These are phyloP conservation scores for Ceriops zippeliana DNA, from an alignment of 345 rosid genomes.

Conservation along the genomic window DNA sequence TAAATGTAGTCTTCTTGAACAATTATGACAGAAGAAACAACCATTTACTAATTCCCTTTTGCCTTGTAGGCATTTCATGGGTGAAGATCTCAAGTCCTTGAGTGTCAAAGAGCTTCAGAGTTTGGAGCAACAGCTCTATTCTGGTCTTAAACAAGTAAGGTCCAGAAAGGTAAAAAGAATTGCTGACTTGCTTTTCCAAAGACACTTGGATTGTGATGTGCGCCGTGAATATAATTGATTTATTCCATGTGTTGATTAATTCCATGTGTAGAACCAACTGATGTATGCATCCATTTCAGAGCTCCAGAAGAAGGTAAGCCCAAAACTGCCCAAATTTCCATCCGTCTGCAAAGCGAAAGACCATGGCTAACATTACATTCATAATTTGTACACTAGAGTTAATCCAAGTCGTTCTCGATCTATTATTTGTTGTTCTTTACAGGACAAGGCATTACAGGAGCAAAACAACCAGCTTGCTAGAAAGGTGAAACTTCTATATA, in stretches of 20 bases:
- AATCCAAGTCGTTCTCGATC: background rate
- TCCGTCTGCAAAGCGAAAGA: background rate
- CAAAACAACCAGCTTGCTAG: conserved; percentile 61
- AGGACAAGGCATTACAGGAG: conserved; percentile 74
- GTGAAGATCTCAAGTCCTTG: conserved; percentile 72
- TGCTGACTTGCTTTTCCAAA: background rate
- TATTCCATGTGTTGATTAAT: background rate
- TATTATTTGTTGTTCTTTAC: conserved; percentile 1
- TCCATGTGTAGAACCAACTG: conserved; percentile 58
- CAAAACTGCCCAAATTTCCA: background rate
- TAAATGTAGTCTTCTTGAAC: background rate
- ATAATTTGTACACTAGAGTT: background rate
- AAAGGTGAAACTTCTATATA: conserved; percentile 47
- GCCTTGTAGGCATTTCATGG: conserved; percentile 70
- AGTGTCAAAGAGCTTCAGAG: conserved; percentile 73
- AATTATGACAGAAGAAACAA: background rate
- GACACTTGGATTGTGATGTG: background rate
- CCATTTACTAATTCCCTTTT: background rate
- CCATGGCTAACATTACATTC: background rate
- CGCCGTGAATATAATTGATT: background rate
- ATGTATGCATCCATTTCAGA: conserved; percentile 76
- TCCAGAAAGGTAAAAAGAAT: conserved; percentile 53
- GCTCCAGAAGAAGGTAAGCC: conserved; percentile 77
- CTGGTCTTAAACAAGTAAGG: conserved; percentile 66
- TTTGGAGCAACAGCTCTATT: conserved; percentile 78